Evolutionary conservation across 106 monocot genomes (phyloP), one percentile per base, ranked within the genome.

Genomic region (Phalaenopsis aphrodite): DNA sequence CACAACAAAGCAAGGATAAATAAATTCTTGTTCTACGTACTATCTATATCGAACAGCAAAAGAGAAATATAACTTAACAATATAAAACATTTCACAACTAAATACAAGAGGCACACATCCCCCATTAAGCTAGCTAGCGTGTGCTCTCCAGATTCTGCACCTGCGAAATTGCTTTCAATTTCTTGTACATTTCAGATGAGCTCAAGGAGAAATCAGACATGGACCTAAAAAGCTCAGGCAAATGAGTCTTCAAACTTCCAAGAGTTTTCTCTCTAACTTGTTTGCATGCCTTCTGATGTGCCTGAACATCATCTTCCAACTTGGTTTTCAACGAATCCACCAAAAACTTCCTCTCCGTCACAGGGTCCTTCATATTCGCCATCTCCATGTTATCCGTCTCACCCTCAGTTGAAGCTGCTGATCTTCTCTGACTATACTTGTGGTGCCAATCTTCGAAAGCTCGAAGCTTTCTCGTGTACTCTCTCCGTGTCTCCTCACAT

Each of bases 201-300:
- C 61, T 76, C 8, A 64, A 23, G 14, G 91, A 52, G 77, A 95
- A 95, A 2, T 93, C 91, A 0, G 84, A 83, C 81, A 95, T 79
- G 0, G 87, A 83, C 8, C 89, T 58, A 72, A 91, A 95, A 21
- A 95, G 88, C 85, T 89, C 95, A 1, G 89, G 91, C 88, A 95
- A 78, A 76, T 91, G 87, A 19, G 83, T 87, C 42, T 82, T 89
- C 46, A 95, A 79, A 56, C 87, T 88, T 12, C 69, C 78, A 7
- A 93, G 61, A 2, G 93, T 84, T 78, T 95, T 95, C 83, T 91
- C 93, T 77, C 95, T 91, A 11, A 88, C 87, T 58, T 88, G 86
- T 47, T 88, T 85, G 80, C 93, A 96, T 19, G 83, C 69, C 46
- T 55, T 86, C 71, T 66, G 76, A 76, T 91, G 81, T 0, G n/a